Evolutionary conservation across 305 asterid genomes (phyloP), one percentile per base, ranked within the genome.

Genomic region (Withania somnifera): DNA sequence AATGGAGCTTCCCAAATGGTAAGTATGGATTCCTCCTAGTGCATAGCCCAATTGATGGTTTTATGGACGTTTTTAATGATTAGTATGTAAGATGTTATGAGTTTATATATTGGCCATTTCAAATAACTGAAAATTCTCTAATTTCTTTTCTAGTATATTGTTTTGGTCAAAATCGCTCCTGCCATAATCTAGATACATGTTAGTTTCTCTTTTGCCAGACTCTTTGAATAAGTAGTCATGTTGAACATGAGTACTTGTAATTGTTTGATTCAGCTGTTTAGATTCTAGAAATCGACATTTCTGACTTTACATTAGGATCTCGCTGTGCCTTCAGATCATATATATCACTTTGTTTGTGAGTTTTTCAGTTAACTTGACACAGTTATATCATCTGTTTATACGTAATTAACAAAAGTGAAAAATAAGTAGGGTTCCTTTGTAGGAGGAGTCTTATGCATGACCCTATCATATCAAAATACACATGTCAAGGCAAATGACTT

Each of bases 1-100:
- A 85, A 81, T 78, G 97, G 87, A 81, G 89, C 83, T 68, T 84
- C 93, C 54, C 90, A 87, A 45, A 88, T 92, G 97, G 99, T 94
- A 79, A 86, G 90, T 80, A 78, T 24, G 47, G 34, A 26, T 26
- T 79, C 80, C 60, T 75, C 11, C n/a, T 19, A 28, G 30, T 75
- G 30, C 80, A 17, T 50, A 75, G 61, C 42, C 22, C n/a, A 75
- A 17, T 17, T 28, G 60, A 50, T 73, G 60, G 24, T 36, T 26
- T 73, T 47, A 75, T 15, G 80, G 28, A 28, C 80, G 50, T 8
- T 28, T 28, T 47, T 47, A 50, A n/a, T 50, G 15, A 50, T 75
- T 13, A 69, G 61, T 28, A 15, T 75, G 58, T 17, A 75, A 64
- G 61, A 17, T 73, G 80, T 75, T 75, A 75, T n/a, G 63, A 47